Evolutionary conservation across 805 yeast genomes (phyloP).

Genomic region (Saturnispora silvae): DNA sequence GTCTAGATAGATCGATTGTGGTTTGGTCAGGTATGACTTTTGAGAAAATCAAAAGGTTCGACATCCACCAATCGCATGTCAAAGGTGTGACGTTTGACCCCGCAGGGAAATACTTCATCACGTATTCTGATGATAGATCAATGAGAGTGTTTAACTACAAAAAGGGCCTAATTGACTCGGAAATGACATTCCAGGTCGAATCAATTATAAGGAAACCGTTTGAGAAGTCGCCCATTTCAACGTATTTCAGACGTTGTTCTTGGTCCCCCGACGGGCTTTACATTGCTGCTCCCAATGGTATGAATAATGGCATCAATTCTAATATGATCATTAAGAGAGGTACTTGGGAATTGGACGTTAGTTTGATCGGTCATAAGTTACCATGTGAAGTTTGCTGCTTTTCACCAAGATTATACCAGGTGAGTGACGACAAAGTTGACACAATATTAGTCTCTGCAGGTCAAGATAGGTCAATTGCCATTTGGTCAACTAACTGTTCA

Average conservation of each 20-base stretch:
- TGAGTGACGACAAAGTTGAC: conserved; percentile 17
- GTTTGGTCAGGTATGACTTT: conserved; percentile 92
- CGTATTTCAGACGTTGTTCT: conserved; percentile 77
- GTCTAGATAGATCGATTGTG: conserved; percentile 83
- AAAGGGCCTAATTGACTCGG: conserved; percentile 46
- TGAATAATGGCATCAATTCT: conserved; percentile 71
- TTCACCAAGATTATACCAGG: conserved; percentile 55
- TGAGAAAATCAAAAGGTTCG: conserved; percentile 80
- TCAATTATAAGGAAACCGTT: conserved; percentile 78
- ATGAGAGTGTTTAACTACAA: conserved; percentile 82
- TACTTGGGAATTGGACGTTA: conserved; percentile 65
- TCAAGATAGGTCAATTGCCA: conserved; percentile 77
- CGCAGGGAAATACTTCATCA: conserved; percentile 93
- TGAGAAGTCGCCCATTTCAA: conserved; percentile 78
- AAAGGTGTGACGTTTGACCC: conserved; percentile 98
- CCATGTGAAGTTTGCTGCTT: conserved; percentile 76
- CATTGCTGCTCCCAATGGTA: conserved; percentile 77
- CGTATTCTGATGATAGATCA: conserved; percentile 93
- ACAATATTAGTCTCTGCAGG: conserved; percentile 93
- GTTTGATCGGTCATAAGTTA: conserved; percentile 73
- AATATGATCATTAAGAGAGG: conserved; percentile 69
- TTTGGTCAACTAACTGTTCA: conserved; percentile 75
- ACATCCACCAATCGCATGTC: conserved; percentile 88
- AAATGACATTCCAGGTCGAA: conserved; percentile 78
- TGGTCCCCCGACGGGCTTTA: conserved; percentile 91